Evolutionary conservation across 2,329 filamentous ascomycete species (phyloP).

Genomic region (Teratosphaeria zuluensis): DNA sequence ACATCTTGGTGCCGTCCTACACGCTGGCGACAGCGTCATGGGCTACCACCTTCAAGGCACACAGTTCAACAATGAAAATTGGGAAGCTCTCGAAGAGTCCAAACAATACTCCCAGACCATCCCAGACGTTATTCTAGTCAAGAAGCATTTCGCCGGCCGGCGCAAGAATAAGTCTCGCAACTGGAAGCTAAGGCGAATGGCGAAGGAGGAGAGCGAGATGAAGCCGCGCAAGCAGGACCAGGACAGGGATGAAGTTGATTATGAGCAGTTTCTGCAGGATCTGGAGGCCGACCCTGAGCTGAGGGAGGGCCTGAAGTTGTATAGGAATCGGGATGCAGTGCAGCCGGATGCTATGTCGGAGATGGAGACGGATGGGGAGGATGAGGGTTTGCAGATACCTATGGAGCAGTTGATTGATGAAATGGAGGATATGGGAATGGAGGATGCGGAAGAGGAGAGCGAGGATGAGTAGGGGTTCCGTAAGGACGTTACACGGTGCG

Average conservation of each 20-base stretch:
- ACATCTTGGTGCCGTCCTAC: conserved; percentile 75
- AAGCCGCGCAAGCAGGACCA: conserved; percentile 80
- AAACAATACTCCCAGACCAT: conserved; percentile 67
- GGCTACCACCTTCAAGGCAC: conserved; percentile 85
- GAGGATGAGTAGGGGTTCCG: not conserved
- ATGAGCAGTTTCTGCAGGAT: conserved; percentile 93
- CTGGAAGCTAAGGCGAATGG: conserved; percentile 94
- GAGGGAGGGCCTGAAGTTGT: conserved; percentile 72
- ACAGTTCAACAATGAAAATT: conserved; percentile 85
- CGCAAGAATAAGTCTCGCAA: conserved; percentile 63
- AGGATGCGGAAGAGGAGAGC: conserved; percentile 34
- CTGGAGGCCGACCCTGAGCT: conserved; percentile 93
- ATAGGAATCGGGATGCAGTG: conserved; percentile 54
- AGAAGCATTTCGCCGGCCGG: conserved; percentile 87
- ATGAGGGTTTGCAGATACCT: conserved; percentile 41
- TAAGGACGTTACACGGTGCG: too few relatives aligned
- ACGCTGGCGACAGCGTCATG: conserved; percentile 84
- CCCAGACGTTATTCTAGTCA: conserved; percentile 88
- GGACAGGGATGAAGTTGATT: conserved; percentile 81
- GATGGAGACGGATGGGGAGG: conserved; percentile 42
- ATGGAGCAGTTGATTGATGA: conserved; percentile 67
- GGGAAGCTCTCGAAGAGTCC: conserved; percentile 71
- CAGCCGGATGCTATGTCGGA: conserved; percentile 39
- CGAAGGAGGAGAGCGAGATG: conserved; percentile 77
- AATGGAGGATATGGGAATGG: conserved; percentile 77